Evolutionary conservation across 306 rosid species (phyloP).

Genomic region (Arachis stenosperma): DNA sequence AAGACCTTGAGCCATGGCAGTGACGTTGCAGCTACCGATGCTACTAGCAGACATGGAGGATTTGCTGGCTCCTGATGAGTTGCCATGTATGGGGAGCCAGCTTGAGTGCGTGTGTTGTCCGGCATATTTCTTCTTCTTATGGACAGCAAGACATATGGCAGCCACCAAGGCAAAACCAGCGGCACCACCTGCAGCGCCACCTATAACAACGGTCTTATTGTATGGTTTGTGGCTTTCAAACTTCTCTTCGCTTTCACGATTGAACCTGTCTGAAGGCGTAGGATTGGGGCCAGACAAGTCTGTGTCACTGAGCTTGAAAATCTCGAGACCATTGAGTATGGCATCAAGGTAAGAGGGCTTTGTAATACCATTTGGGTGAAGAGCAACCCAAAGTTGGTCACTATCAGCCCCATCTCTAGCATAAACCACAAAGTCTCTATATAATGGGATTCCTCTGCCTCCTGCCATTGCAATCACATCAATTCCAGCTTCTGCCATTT

Average conservation of each 20-base stretch:
- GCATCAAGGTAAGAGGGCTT: slow-evolving; percentile 53
- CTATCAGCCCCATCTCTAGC: slow-evolving; percentile 31
- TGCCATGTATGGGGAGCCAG: slow-evolving; percentile 57
- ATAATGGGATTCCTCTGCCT: slow-evolving; percentile 46
- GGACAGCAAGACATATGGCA: slow-evolving; percentile 42
- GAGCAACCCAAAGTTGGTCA: slow-evolving; percentile 49
- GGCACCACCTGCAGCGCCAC: slow-evolving; percentile 63
- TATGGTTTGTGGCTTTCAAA: not conserved
- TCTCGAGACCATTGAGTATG: slow-evolving; percentile 55
- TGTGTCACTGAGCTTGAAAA: slow-evolving; percentile 58
- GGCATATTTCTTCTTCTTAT: slow-evolving; percentile 41
- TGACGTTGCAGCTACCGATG: slow-evolving; percentile 25
- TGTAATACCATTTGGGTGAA: slow-evolving; percentile 39
- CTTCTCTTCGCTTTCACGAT: not conserved
- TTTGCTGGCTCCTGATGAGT: slow-evolving; percentile 33
- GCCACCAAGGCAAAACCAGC: slow-evolving; percentile 55
- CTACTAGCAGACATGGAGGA: slow-evolving; percentile 50
- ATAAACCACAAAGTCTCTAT: slow-evolving; percentile 46
- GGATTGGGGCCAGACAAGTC: slow-evolving; percentile 64
- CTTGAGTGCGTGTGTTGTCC: slow-evolving; percentile 45
- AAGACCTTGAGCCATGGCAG: slow-evolving; percentile 55
- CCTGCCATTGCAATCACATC: slow-evolving; percentile 54
- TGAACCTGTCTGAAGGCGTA: slow-evolving; percentile 49
- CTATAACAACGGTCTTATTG: slow-evolving; percentile 35
- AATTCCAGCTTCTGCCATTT: slow-evolving; percentile 43